Evolutionary conservation across 1,284 basidiomycete genomes (phyloP), one percentile per base, ranked within the genome.

Genomic region (Stygiomarasmius scandens): DNA sequence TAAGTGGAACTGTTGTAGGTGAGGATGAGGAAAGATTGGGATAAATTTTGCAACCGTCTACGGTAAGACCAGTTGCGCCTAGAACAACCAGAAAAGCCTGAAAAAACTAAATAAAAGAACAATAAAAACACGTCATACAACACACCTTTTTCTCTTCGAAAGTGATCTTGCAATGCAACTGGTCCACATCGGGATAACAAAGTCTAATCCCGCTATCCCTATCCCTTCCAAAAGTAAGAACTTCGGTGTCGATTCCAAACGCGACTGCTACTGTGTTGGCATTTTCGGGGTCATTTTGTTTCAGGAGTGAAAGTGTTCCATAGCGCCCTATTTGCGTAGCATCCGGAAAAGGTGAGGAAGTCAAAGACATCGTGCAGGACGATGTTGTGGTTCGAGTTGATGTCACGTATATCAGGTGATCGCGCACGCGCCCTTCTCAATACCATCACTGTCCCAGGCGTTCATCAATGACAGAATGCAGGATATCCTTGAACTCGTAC

Each of bases 201-300:
- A 91, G 71, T 49, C 89, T 74, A 23, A 91, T 82, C 60, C 82
- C 80, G 66, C 88, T 90, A 2, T 70, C 69, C 1, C 78, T 76
- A 65, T 84, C 83, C 58, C 85, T 77, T 44, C 89, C 88, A 69
- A 90, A 85, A 0, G 87, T 87, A 51, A 89, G 73, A 52, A 81
- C 75, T 25, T 84, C 79, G 3, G 83, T 78, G 71, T 91, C 88
- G 64, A 91, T 84, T 11, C 87, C 87, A 62, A 87, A 91, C 0
- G 85, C 78, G 1, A 87, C 84, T 27, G 89, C 73, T 9, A 79
- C 70, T 2, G 69, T 70, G 46, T 79, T 69, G n/a, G n/a, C n/a
- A n/a, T n/a, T n/a, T n/a, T n/a, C n/a, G 2, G 74, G n/a, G n/a
- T n/a, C 76, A 44, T 74, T 71, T 4, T 74, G 72, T 12, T 32